Base-by-base conservation (phyloP, 169 alveolate species). In the Toxoplasma gondii region DNA sequence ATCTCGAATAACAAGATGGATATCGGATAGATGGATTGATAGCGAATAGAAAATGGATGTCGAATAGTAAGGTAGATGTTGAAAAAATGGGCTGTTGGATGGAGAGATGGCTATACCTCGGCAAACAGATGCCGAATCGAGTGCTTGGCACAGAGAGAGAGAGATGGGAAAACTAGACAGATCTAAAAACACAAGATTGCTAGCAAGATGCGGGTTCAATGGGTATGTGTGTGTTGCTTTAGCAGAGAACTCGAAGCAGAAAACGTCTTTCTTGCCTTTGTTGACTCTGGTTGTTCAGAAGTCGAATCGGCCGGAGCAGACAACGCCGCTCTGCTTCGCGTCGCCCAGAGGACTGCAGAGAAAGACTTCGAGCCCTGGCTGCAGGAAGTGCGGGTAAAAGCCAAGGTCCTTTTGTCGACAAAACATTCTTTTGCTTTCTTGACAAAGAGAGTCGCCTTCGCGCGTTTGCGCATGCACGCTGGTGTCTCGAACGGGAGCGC, bases 341-440 rank as follows among this genome's bases (percentile, higher is more conserved):
- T 80, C 27, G 88, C 88, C 36, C 88, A 39, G 45, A 27, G 17
- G 49, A 80, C 88, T 9, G 88, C 88, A 34, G 88, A 80, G 88
- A 31, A 80, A 38, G 88, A 80, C n/a, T n/a, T 80, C 49, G 88
- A 80, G 27, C 88, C 88, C 27, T 80, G 88, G 88, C 31, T 80
- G 54, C n/a, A 27, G 31, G 49, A 27, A 27, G 88, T 80, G 17
- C 43, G 45, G 54, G 88, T 80, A 29, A 38, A 27, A 19, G 43
- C n/a, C 22, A 17, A 27, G 36, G n/a, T 27, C 84, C 17, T 17
- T 58, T 58, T 58, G 74, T 58, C 17, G 74, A 17, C 74, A 17
- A 58, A 58, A 58, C n/a, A 58, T 58, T 58, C 74, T 27, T 58
- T 17, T 27, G 27, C n/a, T 27, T 58, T 58, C 27, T 27, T 58